Conservation (phyloP, 257 asterid species). For the Perilla frutescens region DNA sequence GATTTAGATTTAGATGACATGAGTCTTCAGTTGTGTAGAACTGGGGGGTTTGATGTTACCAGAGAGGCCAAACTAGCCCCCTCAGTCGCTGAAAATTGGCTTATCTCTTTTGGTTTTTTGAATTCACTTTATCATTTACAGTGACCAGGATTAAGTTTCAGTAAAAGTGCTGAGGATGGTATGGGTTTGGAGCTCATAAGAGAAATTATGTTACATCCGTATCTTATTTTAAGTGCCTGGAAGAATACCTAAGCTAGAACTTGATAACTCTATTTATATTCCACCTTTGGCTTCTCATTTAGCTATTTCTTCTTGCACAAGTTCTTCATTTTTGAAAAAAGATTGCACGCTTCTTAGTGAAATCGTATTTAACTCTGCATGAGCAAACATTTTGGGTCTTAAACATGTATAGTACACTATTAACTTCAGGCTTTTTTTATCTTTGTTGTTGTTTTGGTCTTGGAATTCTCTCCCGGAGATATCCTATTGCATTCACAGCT, state of each 20-base stretch:
- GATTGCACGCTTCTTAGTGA: slow-evolving; percentile 1
- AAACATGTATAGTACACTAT: slow-evolving; percentile 16
- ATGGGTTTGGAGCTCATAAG: slow-evolving; percentile 12
- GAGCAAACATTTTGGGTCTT: slow-evolving; percentile 10
- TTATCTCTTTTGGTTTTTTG: not conserved
- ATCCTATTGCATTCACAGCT: slow-evolving; percentile 40
- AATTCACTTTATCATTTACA: not conserved
- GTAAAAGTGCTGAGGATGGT: not conserved
- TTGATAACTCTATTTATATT: not conserved
- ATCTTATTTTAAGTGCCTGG: not conserved
- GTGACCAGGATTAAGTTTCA: slow-evolving; percentile 1
- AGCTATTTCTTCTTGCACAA: slow-evolving; percentile 25
- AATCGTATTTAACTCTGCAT: not conserved
- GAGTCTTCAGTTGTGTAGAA: not conserved
- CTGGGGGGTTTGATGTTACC: not conserved
- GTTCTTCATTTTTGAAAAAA: slow-evolving; percentile 20
- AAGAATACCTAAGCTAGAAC: slow-evolving; percentile 14
- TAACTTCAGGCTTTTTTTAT: slow-evolving; percentile 36
- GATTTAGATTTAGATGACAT: not conserved
- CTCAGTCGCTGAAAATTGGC: not conserved
- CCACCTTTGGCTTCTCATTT: slow-evolving; percentile 27
- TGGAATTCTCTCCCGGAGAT: slow-evolving; percentile 53
- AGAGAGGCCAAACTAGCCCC: not conserved
- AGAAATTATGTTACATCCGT: not conserved
- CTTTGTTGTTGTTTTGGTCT: slow-evolving; percentile 35